phyloP scores from a whole-genome alignment of 2,329 filamentous ascomycete species.

The Pseudogymnoascus sp. region DNA sequence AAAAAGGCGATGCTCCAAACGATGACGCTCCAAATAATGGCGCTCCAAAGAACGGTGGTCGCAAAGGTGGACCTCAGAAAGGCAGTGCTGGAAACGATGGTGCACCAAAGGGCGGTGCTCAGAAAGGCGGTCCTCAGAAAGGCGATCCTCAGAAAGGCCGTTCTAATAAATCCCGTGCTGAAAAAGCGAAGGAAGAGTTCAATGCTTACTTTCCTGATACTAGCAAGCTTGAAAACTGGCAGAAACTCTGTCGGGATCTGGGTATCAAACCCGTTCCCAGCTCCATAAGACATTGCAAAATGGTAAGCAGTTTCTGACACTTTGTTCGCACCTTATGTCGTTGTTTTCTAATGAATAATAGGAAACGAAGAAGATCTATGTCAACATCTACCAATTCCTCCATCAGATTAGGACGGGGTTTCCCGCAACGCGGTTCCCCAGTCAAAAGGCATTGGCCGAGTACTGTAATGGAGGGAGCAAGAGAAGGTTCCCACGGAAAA shows the following conservation, averaged over 20 bases:
- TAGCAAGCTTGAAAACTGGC: constrained; percentile 34
- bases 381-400: constrained; percentile 44
- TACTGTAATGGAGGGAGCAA: not conserved
- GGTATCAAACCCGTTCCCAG: constrained; percentile 30
- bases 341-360: constrained; percentile 18
- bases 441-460: not conserved
- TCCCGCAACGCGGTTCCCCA: not conserved
- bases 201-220: constrained; percentile 19
- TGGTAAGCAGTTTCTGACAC: constrained; percentile 27
- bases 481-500: not conserved
- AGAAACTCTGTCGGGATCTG: constrained; percentile 37
- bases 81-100: not conserved
- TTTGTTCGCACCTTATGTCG: not conserved
- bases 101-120: not conserved
- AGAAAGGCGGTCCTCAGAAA: too few species aligned
- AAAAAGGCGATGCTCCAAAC: not conserved
- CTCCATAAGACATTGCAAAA: constrained; percentile 38
- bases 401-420: constrained; percentile 23
- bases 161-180: not conserved
- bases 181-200: constrained; percentile 13
- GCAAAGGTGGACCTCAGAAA: too few species aligned
- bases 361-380: constrained; percentile 34
- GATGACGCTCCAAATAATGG: not conserved
- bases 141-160: not conserved
- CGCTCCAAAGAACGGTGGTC: not conserved